These are phyloP conservation scores for Peronospora belbahrii DNA, from an alignment of 352 stramenopile genomes.

Conservation along the genomic window DNA sequence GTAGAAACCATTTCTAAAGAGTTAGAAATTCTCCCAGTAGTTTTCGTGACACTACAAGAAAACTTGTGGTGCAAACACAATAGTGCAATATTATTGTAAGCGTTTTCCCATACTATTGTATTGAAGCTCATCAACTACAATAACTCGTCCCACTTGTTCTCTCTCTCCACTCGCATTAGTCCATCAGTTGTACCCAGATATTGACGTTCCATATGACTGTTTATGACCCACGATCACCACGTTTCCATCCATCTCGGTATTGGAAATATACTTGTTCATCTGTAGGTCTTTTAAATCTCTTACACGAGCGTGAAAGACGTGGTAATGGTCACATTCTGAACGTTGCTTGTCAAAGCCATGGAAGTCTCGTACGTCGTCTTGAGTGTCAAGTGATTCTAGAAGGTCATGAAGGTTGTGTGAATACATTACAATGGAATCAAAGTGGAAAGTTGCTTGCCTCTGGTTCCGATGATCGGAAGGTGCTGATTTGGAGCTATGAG, in stretches of 20 bases:
- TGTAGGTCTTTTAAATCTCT: slow-evolving; percentile 26
- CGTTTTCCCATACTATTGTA: not conserved
- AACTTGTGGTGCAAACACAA: too few species aligned
- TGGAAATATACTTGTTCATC: slow-evolving; percentile 32
- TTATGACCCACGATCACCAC: slow-evolving; percentile 3
- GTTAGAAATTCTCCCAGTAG: too few species aligned
- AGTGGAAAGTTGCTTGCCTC: slow-evolving; percentile 57
- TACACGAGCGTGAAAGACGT: slow-evolving; percentile 45
- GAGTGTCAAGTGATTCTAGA: slow-evolving; percentile 44
- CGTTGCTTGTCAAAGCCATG: slow-evolving; percentile 46
- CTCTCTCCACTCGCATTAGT: too few species aligned
- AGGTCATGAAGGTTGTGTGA: slow-evolving; percentile 72
- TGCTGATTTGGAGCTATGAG: slow-evolving; percentile 79
- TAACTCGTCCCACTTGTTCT: too few species aligned
- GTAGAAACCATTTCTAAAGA: too few species aligned
- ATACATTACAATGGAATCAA: slow-evolving; percentile 80
- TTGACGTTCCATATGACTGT: too few species aligned
- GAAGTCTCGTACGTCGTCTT: slow-evolving; percentile 48
- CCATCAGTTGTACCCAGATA: too few species aligned
- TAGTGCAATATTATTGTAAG: too few species aligned
- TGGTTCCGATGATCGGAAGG: slow-evolving; percentile 74
- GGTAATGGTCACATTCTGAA: slow-evolving; percentile 42
- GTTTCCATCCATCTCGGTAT: slow-evolving; percentile 8
- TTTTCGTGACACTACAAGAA: too few species aligned
- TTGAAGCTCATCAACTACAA: slow-evolving; percentile 7